Conservation (phyloP, 2,329 filamentous ascomycete genomes). For the Fusarium xyrophilum region DNA sequence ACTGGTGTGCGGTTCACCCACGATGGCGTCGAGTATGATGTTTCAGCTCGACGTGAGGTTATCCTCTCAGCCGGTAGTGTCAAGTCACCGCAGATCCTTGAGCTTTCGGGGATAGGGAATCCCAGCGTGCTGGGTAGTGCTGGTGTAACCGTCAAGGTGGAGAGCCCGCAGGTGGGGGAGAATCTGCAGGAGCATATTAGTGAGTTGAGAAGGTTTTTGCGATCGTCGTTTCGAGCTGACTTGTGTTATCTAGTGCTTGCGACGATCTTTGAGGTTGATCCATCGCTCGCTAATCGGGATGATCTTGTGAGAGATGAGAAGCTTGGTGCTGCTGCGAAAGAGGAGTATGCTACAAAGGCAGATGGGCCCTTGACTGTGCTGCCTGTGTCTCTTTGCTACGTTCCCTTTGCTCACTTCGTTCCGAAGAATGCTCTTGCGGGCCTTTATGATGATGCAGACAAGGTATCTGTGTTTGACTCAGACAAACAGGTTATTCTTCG, state of each 20-base stretch:
- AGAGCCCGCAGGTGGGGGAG: slow-evolving; percentile 55
- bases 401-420: slow-evolving; percentile 49
- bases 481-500: slow-evolving; percentile 43
- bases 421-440: slow-evolving; percentile 33
- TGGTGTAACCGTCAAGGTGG: slow-evolving; percentile 49
- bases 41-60: slow-evolving; percentile 57
- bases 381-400: slow-evolving; percentile 52
- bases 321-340: slow-evolving; percentile 43
- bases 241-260: slow-evolving; percentile 47
- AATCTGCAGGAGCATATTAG: slow-evolving; percentile 57
- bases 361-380: slow-evolving; percentile 50
- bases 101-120: slow-evolving; percentile 66
- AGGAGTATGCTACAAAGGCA: slow-evolving; percentile 43
- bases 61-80: slow-evolving; percentile 65
- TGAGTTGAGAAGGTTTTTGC: slow-evolving; percentile 8
- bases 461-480: slow-evolving; percentile 24
- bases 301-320: slow-evolving; percentile 46
- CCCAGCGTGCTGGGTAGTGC: slow-evolving; percentile 47
- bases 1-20: slow-evolving; percentile 47
- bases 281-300: slow-evolving; percentile 50
- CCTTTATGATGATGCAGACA: slow-evolving; percentile 32
- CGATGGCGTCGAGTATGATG: slow-evolving; percentile 47
- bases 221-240: slow-evolving; percentile 6
- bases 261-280: slow-evolving; percentile 55
- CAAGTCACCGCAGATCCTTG: slow-evolving; percentile 64